Conservation (phyloP, 176 grass and related monocot genomes). For the Bolboschoenus planiculmis region DNA sequence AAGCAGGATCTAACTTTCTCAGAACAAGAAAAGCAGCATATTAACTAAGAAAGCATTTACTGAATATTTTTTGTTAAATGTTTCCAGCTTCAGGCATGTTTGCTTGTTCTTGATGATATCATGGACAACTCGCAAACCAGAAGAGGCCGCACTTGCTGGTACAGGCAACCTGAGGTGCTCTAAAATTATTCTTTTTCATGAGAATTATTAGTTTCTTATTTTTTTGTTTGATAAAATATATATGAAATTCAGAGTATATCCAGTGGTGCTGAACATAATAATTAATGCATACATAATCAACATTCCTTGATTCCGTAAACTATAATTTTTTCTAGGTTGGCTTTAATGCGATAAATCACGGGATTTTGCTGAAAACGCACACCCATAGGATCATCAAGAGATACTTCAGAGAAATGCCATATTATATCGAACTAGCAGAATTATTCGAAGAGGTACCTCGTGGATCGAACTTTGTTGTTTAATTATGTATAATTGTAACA, state of each 20-base stretch:
- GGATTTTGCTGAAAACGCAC: slow-evolving; percentile 52
- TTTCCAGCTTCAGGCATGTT: slow-evolving; percentile 53
- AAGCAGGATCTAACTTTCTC: neutral
- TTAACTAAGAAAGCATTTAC: neutral
- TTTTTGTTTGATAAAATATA: neutral
- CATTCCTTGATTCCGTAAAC: neutral
- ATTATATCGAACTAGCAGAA: slow-evolving; percentile 46
- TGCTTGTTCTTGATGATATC: slow-evolving; percentile 56
- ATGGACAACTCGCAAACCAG: slow-evolving; percentile 51
- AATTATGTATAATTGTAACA: neutral
- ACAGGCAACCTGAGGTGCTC: slow-evolving; percentile 33
- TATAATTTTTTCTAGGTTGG: slow-evolving; percentile 30
- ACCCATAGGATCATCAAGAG: slow-evolving; percentile 52
- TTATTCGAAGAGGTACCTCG: slow-evolving; percentile 39
- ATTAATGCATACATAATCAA: neutral
- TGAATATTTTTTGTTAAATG: neutral
- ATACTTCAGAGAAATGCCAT: slow-evolving; percentile 52
- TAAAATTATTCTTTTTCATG: neutral
- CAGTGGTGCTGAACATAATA: neutral
- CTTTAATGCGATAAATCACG: slow-evolving; percentile 54
- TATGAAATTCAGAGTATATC: neutral
- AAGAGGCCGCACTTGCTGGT: slow-evolving; percentile 55
- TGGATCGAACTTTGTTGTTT: neutral
- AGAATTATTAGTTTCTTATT: neutral
- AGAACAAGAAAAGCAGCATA: neutral